Evolutionary conservation across 768 basidiomycete genomes (phyloP).

Genomic region (Tricholoma flavovirens): DNA sequence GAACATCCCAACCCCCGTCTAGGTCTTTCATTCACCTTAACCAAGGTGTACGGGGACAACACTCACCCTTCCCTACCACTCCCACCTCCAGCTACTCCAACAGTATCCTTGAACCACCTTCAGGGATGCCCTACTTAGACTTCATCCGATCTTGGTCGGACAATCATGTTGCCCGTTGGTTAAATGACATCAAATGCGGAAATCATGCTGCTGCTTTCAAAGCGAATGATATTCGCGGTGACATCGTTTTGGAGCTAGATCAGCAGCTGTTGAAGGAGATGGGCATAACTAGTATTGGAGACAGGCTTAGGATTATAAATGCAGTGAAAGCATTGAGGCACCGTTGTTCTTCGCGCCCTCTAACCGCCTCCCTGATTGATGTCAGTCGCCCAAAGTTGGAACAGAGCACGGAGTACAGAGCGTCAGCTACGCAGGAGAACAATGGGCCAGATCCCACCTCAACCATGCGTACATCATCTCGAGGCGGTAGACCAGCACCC

Average conservation of each 20-base stretch:
- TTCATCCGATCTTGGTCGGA: conserved; percentile 72
- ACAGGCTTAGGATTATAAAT: conserved; percentile 80
- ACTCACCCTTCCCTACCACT: conserved; percentile 35
- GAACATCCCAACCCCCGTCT: conserved; percentile 30
- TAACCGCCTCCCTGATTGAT: conserved; percentile 15
- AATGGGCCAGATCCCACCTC: conserved; percentile 22
- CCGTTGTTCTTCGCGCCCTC: conserved; percentile 34
- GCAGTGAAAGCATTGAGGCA: conserved; percentile 78
- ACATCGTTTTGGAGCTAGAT: conserved; percentile 88
- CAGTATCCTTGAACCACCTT: conserved; percentile 48
- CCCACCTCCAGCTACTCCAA: conserved; percentile 27
- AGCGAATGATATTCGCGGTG: conserved; percentile 86
- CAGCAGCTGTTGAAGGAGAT: conserved; percentile 85
- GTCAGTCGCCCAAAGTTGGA: conserved; percentile 9
- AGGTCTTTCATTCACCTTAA: conserved; percentile 38
- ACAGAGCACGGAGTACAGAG: background rate
- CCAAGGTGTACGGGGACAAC: conserved; percentile 35
- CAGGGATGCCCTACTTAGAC: conserved; percentile 53
- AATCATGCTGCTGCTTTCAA: conserved; percentile 66
- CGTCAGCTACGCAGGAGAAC: background rate
- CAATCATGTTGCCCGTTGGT: conserved; percentile 68
- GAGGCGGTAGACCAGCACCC: conserved; percentile 70
- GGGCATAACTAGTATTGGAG: conserved; percentile 85
- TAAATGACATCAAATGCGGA: conserved; percentile 69
- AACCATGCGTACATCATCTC: conserved; percentile 26